A percentile compares a stretch with the other conserved stretches of the same genome.
Evolutionary conservation across 495 filamentous ascomycete species (phyloP).

Genomic region (Pseudoneurospora amorphoporcata): DNA sequence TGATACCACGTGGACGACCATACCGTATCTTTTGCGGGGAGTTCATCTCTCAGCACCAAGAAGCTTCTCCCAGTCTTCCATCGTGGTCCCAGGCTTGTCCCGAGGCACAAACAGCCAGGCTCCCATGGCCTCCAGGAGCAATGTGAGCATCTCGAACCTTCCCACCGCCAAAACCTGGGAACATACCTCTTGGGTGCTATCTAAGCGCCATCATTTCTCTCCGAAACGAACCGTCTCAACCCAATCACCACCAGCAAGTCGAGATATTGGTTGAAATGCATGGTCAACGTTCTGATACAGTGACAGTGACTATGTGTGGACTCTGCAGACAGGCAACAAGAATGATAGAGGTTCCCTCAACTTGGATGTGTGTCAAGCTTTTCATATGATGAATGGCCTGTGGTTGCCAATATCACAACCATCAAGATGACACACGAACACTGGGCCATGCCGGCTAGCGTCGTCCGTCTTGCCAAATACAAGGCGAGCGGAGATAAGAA

Average conservation of each 20-base stretch:
- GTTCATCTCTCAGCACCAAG: background rate
- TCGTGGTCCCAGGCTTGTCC: background rate
- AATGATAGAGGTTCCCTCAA: background rate
- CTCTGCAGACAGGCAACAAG: background rate
- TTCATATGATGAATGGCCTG: background rate
- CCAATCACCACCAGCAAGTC: background rate
- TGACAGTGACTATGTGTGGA: conserved; percentile 15
- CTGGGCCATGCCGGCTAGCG: background rate
- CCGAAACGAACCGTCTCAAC: background rate
- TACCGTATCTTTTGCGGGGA: background rate
- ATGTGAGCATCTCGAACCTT: background rate
- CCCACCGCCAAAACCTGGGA: background rate
- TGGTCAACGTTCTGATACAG: conserved; percentile 6
- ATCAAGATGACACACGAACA: background rate
- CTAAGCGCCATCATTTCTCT: background rate
- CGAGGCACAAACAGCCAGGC: background rate
- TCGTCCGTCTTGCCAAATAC: background rate
- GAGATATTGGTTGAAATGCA: conserved; percentile 9
- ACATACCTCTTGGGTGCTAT: background rate
- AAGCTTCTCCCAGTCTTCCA: background rate
- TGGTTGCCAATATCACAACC: background rate
- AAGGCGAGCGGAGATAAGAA: background rate
- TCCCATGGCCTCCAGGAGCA: background rate
- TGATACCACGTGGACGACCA: background rate
- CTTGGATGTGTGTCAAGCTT: background rate